These are phyloP conservation scores for Polyporus arcularius DNA, from an alignment of 768 basidiomycete genomes.

Conservation along the genomic window DNA sequence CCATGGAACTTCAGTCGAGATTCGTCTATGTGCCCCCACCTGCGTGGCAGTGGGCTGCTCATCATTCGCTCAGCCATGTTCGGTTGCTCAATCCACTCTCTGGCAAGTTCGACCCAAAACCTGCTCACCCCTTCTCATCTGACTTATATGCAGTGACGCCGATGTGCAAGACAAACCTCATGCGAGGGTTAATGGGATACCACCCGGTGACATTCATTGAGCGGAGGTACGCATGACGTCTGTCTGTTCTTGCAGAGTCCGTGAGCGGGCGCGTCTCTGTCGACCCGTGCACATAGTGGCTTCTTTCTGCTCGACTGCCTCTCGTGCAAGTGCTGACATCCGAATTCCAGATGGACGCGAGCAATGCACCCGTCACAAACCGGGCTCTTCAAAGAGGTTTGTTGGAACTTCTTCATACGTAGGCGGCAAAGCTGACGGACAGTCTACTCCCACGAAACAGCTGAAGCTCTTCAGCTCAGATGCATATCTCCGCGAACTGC, in stretches of 20 bases:
- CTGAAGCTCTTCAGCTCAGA: conserved; percentile 51
- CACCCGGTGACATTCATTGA: conserved; percentile 13
- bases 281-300: too few relatives aligned
- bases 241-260: too few relatives aligned
- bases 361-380: neutral
- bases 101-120: neutral
- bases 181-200: conserved; percentile 11
- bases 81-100: neutral
- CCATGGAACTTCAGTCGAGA: too few relatives aligned
- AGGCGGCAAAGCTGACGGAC: neutral
- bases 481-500: conserved; percentile 48
- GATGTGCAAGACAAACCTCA: neutral
- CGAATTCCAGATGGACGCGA: conserved; percentile 14
- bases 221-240: conserved; percentile 10
- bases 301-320: too few relatives aligned
- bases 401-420: neutral
- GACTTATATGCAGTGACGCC: neutral
- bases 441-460: conserved; percentile 30
- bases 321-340: neutral
- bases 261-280: too few relatives aligned
- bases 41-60: too few relatives aligned
- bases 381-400: neutral
- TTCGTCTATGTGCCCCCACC: too few relatives aligned
- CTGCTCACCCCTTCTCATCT: neutral
- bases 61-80: too few relatives aligned